These are phyloP conservation scores for Mercurialis annua DNA, from an alignment of 345 rosid species.

Conservation along the genomic window DNA sequence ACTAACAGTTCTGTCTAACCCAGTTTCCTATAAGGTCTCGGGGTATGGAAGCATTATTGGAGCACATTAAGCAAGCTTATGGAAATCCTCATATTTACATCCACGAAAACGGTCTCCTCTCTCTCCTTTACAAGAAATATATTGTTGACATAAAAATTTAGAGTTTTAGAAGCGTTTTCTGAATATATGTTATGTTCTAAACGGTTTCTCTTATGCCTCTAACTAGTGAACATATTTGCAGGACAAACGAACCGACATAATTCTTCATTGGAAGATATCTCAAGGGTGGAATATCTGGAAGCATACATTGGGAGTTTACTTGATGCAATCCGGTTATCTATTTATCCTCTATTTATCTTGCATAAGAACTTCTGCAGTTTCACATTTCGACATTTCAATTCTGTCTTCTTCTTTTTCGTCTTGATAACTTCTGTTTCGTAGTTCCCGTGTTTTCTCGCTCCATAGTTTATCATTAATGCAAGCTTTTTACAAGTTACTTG, in stretches of 20 bases:
- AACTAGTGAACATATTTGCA: constrained; percentile 10
- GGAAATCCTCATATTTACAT: constrained; percentile 42
- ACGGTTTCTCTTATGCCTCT: no score
- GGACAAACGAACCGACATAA: constrained; percentile 42
- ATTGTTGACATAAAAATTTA: no score
- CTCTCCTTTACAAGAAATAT: background rate
- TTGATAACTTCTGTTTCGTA: no score
- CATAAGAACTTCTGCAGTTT: no score
- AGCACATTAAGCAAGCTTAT: constrained; percentile 32
- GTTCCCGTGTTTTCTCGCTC: no score
- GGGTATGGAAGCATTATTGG: constrained; percentile 35
- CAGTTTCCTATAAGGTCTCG: constrained; percentile 39
- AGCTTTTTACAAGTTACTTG: no score
- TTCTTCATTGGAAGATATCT: constrained; percentile 40
- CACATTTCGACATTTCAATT: no score
- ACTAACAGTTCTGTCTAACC: background rate
- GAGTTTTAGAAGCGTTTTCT: no score
- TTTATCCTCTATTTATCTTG: no score
- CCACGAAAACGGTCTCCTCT: constrained; percentile 44
- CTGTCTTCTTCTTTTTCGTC: no score
- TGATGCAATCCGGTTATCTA: constrained; percentile 42
- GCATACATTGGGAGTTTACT: constrained; percentile 46
- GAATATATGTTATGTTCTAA: no score
- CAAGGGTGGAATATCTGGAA: constrained; percentile 40
- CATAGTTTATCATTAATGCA: no score